Evolutionary conservation across 1,139 yeast genomes (phyloP), one percentile per base, ranked within the genome.

Genomic region (Blastobotrys apis): DNA sequence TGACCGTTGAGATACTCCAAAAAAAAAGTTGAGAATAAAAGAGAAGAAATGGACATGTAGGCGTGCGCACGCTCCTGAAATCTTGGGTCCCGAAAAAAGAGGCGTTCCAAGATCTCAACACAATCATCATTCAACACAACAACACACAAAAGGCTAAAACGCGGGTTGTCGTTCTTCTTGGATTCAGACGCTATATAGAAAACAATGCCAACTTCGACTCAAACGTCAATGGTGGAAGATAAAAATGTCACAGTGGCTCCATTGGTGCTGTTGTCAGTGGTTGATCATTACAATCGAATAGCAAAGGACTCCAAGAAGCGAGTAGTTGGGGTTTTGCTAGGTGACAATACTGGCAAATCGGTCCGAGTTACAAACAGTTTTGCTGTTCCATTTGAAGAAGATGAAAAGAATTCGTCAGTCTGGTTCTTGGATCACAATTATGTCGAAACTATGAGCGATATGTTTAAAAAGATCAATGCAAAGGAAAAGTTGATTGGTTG

Each of bases 391-490:
- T 94, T 92, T 62, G 98, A 94, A 66, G 99, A 94, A 64, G 98
- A 92, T 62, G 95, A 84, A 44, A 84, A 81, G 66, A 85, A 87
- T 64, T 78, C 95, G 2, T 80, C 80, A n/a, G 97, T 94, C 39
- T 94, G 98, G 97, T 94, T 92, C 60, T 72, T 94, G 59, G 98
- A 94, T 63, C 98, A 94, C 68, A 92, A 94, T 63, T 94, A 82
- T 63, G 87, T 94, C 51, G 98, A 92, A 60, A 78, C 86, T 45
- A 94, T 94, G 99, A 84, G 92, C 52, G 97, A 88, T 56, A 94
- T 94, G 99, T 92, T 87, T 68, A 87, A 85, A 64, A 92, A 94
- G 67, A 92, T 92, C 62, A 92, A 90, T 69, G 99, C 98, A 22
- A 87, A 86, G 68, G 99, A 94, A 64, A 85, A 81, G 64, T 74